phyloP scores from a whole-genome alignment of 1,284 basidiomycete genomes.

The Mycena citricolor region DNA sequence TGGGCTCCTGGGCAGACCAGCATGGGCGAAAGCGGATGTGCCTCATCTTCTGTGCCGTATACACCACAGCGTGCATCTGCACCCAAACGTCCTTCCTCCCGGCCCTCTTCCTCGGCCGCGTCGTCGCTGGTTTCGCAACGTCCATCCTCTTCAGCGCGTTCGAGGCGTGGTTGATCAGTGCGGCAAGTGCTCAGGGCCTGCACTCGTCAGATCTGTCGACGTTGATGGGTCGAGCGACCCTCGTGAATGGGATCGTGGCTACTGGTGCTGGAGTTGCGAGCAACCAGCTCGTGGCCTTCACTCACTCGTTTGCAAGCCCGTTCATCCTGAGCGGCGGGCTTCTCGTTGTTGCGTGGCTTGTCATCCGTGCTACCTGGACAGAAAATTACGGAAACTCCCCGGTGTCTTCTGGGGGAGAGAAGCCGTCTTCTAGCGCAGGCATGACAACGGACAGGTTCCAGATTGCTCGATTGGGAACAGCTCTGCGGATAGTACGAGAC shows the following conservation, averaged over 20 bases:
- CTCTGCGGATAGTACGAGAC: conserved; percentile 26
- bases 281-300: conserved; percentile 55
- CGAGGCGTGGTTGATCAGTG: conserved; percentile 72
- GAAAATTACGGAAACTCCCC: conserved; percentile 62
- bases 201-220: conserved; percentile 59
- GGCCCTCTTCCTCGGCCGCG: conserved; percentile 57
- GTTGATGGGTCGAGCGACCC: conserved; percentile 70
- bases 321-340: conserved; percentile 62
- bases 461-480: conserved; percentile 43
- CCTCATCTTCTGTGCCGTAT: conserved; percentile 65
- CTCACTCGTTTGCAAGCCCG: conserved; percentile 54
- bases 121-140: conserved; percentile 68
- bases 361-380: conserved; percentile 58
- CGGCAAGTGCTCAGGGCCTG: conserved; percentile 50
- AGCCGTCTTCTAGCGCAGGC: background rate
- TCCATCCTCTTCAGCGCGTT: conserved; percentile 75
- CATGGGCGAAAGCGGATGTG: conserved; percentile 69
- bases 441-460: conserved; percentile 46
- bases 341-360: conserved; percentile 53
- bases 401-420: no score
- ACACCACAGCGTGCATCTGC: conserved; percentile 56
- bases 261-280: conserved; percentile 62
- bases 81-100: conserved; percentile 58
- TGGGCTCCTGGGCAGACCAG: conserved; percentile 76
- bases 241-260: conserved; percentile 72